Base-by-base conservation (phyloP, 345 rosid genomes). In the Mangifera indica region DNA sequence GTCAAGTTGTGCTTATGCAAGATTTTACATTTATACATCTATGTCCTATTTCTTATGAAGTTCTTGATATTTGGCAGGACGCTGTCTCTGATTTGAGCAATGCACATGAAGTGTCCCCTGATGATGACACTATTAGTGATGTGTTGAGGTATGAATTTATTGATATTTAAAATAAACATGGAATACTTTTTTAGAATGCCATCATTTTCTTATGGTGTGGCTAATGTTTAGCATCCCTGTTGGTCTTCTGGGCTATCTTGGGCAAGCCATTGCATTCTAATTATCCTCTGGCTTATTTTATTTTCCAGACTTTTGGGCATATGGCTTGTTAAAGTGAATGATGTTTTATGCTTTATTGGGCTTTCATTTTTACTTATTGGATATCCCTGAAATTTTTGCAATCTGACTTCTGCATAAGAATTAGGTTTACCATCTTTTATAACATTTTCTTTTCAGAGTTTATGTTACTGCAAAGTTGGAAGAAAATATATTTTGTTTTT, bases 61-160 rank as follows among this genome's bases (percentile, higher is more conserved):
- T 45, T 67, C 54, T 40, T 32, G 52, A 22, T 69, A 60, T 56
- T 72, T 78, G 24, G 65, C 71, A 96, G 99, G 94, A 87, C 82
- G 98, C 98, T 34, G 84, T 89, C 77, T 86, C 85, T 45, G 93
- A 91, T 81, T 80, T 96, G 85, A 83, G 81, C 66, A 85, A 87
- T 69, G 98, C 98, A 69, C 88, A 44, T 76, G 93, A 96, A 82
- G 82, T 84, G 72, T 91, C 90, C 59, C 95, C 97, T 57, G 92
- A 84, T 74, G 99, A 93, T 67, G 98, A 91, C 78, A 96, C 95
- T 17, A 84, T 96, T 75, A 85, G 89, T 0, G 85, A 84, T 74
- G 93, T 91, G 48, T 74, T 93, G 67, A 93, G 96, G 99, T 93
- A 84, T 74, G 62, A 40, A 53, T 72, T 62, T 63, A 60, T 72